A percentile compares a stretch with the other conserved stretches of the same genome.
Conservation (phyloP, 2,329 filamentous ascomycete genomes). For the Cadophora luteo-olivacea region DNA sequence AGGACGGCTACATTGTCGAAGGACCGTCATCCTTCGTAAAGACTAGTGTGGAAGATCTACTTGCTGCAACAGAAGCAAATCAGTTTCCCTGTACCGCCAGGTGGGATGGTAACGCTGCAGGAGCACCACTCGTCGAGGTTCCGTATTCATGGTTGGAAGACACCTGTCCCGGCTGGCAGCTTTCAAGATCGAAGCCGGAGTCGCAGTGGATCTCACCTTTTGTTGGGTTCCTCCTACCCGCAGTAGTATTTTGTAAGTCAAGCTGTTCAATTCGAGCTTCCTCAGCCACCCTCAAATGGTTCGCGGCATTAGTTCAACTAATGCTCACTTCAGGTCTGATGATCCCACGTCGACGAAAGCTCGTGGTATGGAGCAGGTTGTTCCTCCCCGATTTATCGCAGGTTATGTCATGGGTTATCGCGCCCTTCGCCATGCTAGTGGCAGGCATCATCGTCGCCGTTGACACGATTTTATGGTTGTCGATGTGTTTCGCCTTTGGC, state of each 20-base stretch:
- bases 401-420: conserved; percentile 5
- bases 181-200: conserved; percentile 16
- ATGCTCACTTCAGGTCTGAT: conserved; percentile 12
- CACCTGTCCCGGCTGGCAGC: conserved; percentile 28
- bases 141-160: conserved; percentile 24
- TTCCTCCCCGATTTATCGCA: conserved; percentile 6
- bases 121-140: conserved; percentile 18
- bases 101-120: conserved; percentile 19
- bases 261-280: too few species aligned
- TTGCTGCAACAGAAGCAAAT: conserved; percentile 5
- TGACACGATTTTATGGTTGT: conserved; percentile 26
- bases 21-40: background rate
- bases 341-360: conserved; percentile 12
- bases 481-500: conserved; percentile 22
- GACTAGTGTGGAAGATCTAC: background rate
- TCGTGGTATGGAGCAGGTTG: background rate
- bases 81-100: conserved; percentile 23
- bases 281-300: too few species aligned
- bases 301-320: too few species aligned
- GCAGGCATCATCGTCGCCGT: conserved; percentile 12
- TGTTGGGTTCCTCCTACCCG: conserved; percentile 29
- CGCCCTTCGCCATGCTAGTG: conserved; percentile 16
- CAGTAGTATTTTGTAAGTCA: conserved; percentile 21
- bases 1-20: conserved; percentile 15
- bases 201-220: conserved; percentile 30